phyloP scores from a whole-genome alignment of 257 asterid species.

The Solanum etuberosum region DNA sequence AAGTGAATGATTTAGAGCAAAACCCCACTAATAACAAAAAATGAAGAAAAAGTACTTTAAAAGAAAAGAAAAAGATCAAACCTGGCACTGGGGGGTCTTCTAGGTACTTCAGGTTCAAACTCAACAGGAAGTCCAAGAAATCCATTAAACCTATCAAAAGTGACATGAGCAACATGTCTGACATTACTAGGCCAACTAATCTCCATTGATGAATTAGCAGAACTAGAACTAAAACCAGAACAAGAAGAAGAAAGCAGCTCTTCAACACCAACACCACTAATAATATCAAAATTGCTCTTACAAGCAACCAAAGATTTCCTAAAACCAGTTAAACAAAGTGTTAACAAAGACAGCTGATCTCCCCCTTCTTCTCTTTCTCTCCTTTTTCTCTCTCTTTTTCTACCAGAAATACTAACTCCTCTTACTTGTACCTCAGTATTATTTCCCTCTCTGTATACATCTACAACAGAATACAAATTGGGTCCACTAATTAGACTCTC shows the following conservation, averaged over 20 bases:
- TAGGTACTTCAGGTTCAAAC: constrained; percentile 57
- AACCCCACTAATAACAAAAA: not conserved
- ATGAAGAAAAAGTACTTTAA: not conserved
- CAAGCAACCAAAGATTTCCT: constrained; percentile 38
- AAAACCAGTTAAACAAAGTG: constrained; percentile 28
- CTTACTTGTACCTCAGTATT: constrained; percentile 11
- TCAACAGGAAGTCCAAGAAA: constrained; percentile 60
- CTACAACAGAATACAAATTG: constrained; percentile 11
- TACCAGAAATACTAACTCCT: not conserved
- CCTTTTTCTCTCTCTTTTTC: constrained; percentile 14
- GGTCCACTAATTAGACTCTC: constrained; percentile 1
- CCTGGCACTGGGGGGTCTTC: constrained; percentile 67
- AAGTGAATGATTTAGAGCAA: not conserved
- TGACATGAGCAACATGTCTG: constrained; percentile 54
- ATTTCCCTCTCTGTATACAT: constrained; percentile 13
- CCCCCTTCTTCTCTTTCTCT: constrained; percentile 31
- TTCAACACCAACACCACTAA: constrained; percentile 3
- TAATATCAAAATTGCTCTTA: constrained; percentile 8
- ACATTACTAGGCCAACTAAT: constrained; percentile 48
- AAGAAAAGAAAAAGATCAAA: not conserved
- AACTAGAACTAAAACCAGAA: not conserved
- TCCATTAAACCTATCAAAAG: constrained; percentile 51
- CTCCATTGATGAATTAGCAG: constrained; percentile 13
- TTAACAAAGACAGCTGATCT: constrained; percentile 30
- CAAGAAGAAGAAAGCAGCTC: constrained; percentile 11